Percentiles rank a stretch among this genome's conserved stretches.
phyloP scores from a whole-genome alignment of 257 asterid genomes.

The Rubia yunnanensis region DNA sequence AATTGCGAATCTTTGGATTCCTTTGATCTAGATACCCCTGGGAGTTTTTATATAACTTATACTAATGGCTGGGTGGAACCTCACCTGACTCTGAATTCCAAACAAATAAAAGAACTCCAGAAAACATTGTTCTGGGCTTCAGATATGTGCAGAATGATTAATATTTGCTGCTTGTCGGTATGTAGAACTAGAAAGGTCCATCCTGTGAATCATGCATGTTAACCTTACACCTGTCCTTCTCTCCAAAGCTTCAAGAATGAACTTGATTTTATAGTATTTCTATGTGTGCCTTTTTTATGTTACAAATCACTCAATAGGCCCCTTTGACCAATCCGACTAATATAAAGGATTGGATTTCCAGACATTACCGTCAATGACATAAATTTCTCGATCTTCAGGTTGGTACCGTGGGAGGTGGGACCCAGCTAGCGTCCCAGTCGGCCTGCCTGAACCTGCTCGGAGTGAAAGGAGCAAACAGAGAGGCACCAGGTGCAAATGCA shows the following conservation, averaged over 20 bases:
- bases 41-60: neutral
- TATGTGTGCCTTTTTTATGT: too few relatives aligned
- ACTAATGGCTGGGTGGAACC: conserved; percentile 10
- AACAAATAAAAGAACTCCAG: neutral
- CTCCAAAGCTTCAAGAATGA: conserved; percentile 2
- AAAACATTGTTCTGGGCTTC: conserved; percentile 1
- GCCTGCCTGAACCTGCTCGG: conserved; percentile 47
- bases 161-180: neutral
- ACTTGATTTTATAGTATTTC: neutral
- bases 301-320: too few relatives aligned
- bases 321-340: too few relatives aligned
- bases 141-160: conserved; percentile 5
- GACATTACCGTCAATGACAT: too few relatives aligned
- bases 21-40: conserved; percentile 7
- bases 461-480: conserved; percentile 42
- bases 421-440: conserved; percentile 45
- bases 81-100: conserved; percentile 5
- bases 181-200: conserved; percentile 1
- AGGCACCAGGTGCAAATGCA: conserved; percentile 34
- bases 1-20: conserved; percentile 9
- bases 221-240: neutral
- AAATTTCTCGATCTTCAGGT: conserved; percentile 22
- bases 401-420: conserved; percentile 53
- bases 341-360: too few relatives aligned
- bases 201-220: neutral